Evolutionary conservation across 768 basidiomycete species (phyloP), one percentile per base, ranked within the genome.

Genomic region (Tylopilus subfusipes): DNA sequence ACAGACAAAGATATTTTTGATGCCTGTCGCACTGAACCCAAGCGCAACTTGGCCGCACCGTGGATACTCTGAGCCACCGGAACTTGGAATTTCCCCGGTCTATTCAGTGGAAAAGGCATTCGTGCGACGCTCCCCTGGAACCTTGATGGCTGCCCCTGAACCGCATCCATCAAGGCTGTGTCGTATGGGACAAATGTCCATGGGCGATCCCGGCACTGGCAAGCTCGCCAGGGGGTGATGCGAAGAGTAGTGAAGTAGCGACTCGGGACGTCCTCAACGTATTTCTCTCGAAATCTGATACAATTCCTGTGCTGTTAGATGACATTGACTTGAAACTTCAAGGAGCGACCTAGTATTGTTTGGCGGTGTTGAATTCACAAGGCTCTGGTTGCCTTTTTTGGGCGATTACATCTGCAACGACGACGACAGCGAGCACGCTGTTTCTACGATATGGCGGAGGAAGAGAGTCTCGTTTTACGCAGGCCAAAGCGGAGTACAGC

Each of bases 401-500:
- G 34, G 30, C 18, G 29, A 38, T 42, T 14, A 30, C 33, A 44
- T 29, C 30, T 2, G 9, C 25, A 10, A 43, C 42, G 39, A 13
- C 27, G 12, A 40, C 11, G 9, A 6, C 49, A 39, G 21, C 21
- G 21, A 12, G 13, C 19, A 12, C 39, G 21, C 19, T 22, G 38
- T 11, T 10, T 4, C n/a, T 25, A 27, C 36, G 7, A 34, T 50
- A 64, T 64, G 64, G 51, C 48, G 39, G 63, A 62, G 4, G 54
- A 50, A 12, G 56, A 51, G 4, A 55, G 19, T 24, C 68, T 84
- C 3, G 83, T 78, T 12, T 73, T 72, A 19, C 82, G 90, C 33
- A 77, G 90, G 52, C 73, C 85, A 13, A 81, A 74, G 59, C 78
- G 90, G 39, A 86, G 83, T 62, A 92, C 88, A 0, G 90, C 89